phyloP scores from a whole-genome alignment of 1,139 yeast species.

The Lodderomyces pseudojiufengensis region DNA sequence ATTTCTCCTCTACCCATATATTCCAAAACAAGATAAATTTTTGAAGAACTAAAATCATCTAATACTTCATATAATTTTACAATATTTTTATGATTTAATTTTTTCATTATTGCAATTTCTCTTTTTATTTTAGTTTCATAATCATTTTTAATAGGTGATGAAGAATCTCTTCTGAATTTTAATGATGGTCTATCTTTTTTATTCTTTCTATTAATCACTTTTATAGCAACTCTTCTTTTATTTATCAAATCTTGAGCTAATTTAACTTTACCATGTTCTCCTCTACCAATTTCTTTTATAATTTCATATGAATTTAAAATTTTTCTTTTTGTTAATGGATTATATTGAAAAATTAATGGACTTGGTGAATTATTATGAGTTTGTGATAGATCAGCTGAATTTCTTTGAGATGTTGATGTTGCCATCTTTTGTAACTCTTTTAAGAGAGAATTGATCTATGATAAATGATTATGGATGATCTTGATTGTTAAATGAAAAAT shows the following conservation, averaged over 20 bases:
- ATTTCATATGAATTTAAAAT: slow-evolving; percentile 90
- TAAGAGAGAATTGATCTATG: too few species aligned
- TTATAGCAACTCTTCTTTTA: slow-evolving; percentile 81
- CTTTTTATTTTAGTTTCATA: slow-evolving; percentile 72
- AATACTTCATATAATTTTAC: slow-evolving; percentile 84
- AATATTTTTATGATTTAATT: slow-evolving; percentile 87
- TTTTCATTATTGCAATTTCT: slow-evolving; percentile 95
- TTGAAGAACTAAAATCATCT: slow-evolving; percentile 79
- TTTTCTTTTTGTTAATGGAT: slow-evolving; percentile 81
- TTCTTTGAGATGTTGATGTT: too few species aligned
- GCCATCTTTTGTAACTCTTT: too few species aligned
- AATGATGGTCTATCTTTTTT: slow-evolving; percentile 52
- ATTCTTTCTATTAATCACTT: slow-evolving; percentile 79
- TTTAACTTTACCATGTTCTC: slow-evolving; percentile 97
- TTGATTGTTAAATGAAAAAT: slow-evolving; percentile 65
- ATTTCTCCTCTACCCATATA: slow-evolving; percentile 92
- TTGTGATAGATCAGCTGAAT: too few species aligned
- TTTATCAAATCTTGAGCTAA: slow-evolving; percentile 73
- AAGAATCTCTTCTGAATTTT: slow-evolving; percentile 35
- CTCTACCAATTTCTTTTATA: slow-evolving; percentile 81
- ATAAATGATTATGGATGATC: slow-evolving; percentile 3
- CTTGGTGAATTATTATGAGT: neutral
- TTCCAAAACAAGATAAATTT: slow-evolving; percentile 87
- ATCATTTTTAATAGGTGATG: slow-evolving; percentile 20
- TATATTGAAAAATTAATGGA: slow-evolving; percentile 60